phyloP scores from a whole-genome alignment of 2,329 filamentous ascomycete species.

The Verticillium klebahnii region DNA sequence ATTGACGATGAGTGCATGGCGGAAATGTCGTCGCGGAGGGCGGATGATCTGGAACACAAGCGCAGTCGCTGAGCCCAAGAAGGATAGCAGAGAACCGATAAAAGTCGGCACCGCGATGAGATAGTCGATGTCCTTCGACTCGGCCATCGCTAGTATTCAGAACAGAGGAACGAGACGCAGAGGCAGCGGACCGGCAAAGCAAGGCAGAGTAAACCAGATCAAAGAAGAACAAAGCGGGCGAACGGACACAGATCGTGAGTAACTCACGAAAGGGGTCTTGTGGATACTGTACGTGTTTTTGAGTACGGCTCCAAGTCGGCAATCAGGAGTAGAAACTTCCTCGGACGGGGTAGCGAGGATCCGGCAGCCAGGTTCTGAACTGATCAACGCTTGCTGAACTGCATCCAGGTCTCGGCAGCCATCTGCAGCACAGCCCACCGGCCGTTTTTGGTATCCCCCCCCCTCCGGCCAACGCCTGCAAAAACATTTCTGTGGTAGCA shows the following conservation, averaged over 20 bases:
- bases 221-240: background rate
- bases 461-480: background rate
- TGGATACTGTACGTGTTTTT: background rate
- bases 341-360: background rate
- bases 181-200: background rate
- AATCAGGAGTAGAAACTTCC: background rate
- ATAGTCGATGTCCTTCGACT: conserved; percentile 5
- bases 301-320: background rate
- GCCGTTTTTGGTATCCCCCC: background rate
- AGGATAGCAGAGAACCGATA: conserved; percentile 8
- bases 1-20: conserved; percentile 18
- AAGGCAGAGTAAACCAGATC: background rate
- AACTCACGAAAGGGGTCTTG: background rate
- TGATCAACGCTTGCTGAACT: background rate
- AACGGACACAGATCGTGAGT: background rate
- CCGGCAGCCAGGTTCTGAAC: background rate
- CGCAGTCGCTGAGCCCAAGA: conserved; percentile 8
- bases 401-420: background rate
- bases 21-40: conserved; percentile 15
- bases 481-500: background rate
- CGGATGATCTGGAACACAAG: conserved; percentile 8
- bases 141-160: conserved; percentile 8
- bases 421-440: background rate
- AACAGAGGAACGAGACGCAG: background rate
- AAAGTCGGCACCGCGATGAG: conserved; percentile 8